Evolutionary conservation across 352 stramenopile species (phyloP), one percentile per base, ranked within the genome.

Genomic region (Elongisporangium undulatum): DNA sequence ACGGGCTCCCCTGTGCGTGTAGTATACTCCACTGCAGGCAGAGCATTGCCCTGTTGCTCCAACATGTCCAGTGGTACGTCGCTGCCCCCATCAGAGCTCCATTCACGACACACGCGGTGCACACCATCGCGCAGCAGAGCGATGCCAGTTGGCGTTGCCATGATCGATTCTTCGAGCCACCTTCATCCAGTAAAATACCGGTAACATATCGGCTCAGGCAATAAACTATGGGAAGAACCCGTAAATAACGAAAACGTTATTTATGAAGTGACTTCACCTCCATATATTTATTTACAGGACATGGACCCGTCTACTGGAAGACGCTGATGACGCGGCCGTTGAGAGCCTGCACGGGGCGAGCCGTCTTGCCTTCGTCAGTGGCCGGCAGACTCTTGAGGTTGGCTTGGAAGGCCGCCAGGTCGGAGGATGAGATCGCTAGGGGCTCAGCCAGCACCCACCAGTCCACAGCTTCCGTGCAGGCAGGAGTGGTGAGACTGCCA

Each of bases 371-470:
- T 13, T 62, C n/a, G 50, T 74, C 55, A 3, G 67, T 69, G 38
- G 66, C 59, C 12, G 52, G 59, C 17, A 71, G 21, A 26, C 63
- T 53, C 55, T 69, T 64, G 12, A 70, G 58, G 21, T 71, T 63
- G 17, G 66, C 48, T 26, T 64, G 62, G 55, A 71, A 56, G 20
- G 66, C 60, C 26, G 58, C 38, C 7, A 74, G 55, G 57, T 75
- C 66, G 19, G 51, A 50, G 4, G 50, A 34, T 22, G 64, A 66
- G 22, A 79, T 24, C 49, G 58, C 58, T 4, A 76, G 20, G 9
- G 65, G 67, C 38, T 69, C 49, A 17, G 66, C 59, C 0, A 74
- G 48, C 13, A 77, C 65, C 71, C 66, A 76, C 66, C 68, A 82
- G 55, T 74, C 69, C 0, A 75, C 71, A 48, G 68, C 62, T 56